Evolutionary conservation across 225 moss, liverwort and hornwort species (phyloP), one percentile per base, ranked within the genome.

Genomic region (Pseudoscleropodium purum): DNA sequence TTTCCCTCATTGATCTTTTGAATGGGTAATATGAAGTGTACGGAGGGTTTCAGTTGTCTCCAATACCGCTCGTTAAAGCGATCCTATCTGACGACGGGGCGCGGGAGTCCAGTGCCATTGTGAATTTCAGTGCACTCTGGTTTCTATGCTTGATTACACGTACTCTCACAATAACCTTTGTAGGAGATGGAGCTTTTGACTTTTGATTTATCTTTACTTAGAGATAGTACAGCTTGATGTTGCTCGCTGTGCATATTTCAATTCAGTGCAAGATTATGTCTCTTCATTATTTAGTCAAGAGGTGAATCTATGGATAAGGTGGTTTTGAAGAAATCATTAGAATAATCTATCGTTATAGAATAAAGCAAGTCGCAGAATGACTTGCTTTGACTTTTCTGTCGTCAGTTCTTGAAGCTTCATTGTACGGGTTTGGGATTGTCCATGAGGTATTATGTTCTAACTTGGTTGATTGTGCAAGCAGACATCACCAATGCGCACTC

Each of bases 401-500:
- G 10, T 91, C 75, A 39, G 75, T 37, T 45, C 41, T 85, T 90
- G 62, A 82, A 90, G 75, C 65, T 88, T 61, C 68, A 37, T 62
- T 82, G 39, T 81, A 45, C 63, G 52, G 43, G 31, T 72, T 83
- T 84, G 84, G 34, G 27, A 24, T 87, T 89, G 33, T 83, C 52
- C 29, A 52, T 51, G 68, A 52, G 47, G 13, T 68, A 20, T 54
- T 51, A 64, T 37, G 60, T 69, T 52, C 56, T 92, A 88, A 90
- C 81, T 65, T 52, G 49, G 57, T 88, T 72, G 57, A 83, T 51
- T 82, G 85, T 72, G 88, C n/a, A 67, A 90, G 69, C 93, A 95
- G 95, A 81, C 88, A 63, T 95, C 95, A 74, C 84, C 95, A 36
- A 95, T 94, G 95, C 88, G 89, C 87, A 87, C 83, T 91, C 72